Conservation (phyloP, 345 rosid species). For the Hibiscus tridactylites region DNA sequence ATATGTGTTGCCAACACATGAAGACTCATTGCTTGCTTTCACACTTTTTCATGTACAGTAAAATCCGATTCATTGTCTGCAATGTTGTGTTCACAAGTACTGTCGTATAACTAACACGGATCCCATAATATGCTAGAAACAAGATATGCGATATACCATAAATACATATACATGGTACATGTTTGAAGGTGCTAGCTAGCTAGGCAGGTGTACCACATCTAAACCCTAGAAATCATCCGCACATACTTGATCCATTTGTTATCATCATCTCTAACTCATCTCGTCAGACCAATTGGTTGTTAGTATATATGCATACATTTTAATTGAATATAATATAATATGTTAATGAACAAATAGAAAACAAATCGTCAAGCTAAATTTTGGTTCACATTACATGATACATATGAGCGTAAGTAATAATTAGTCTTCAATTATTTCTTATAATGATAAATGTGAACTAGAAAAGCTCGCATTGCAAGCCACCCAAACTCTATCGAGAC, state of each 20-base stretch:
- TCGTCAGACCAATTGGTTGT: too few relatives aligned
- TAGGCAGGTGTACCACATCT: neutral
- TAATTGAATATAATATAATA: neutral
- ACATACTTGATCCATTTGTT: constrained; percentile 1
- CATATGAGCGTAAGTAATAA: neutral
- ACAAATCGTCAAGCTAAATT: neutral
- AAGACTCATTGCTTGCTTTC: constrained; percentile 7
- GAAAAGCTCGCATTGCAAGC: constrained; percentile 4
- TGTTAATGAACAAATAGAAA: neutral
- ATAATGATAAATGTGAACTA: constrained; percentile 1
- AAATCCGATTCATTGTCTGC: neutral
- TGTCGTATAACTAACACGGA: too few relatives aligned
- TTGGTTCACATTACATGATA: neutral
- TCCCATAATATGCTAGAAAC: too few relatives aligned
- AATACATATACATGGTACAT: neutral
- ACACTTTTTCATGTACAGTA: neutral
- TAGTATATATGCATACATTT: too few relatives aligned
- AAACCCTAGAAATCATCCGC: constrained; percentile 1
- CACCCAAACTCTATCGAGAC: neutral
- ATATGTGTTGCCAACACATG: constrained; percentile 1
- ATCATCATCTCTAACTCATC: neutral
- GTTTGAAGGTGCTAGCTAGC: neutral
- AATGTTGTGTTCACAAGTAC: too few relatives aligned
- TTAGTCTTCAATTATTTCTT: neutral
- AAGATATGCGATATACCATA: too few relatives aligned